Conservation (phyloP, 495 filamentous ascomycete genomes). For the Neurospora africana region DNA sequence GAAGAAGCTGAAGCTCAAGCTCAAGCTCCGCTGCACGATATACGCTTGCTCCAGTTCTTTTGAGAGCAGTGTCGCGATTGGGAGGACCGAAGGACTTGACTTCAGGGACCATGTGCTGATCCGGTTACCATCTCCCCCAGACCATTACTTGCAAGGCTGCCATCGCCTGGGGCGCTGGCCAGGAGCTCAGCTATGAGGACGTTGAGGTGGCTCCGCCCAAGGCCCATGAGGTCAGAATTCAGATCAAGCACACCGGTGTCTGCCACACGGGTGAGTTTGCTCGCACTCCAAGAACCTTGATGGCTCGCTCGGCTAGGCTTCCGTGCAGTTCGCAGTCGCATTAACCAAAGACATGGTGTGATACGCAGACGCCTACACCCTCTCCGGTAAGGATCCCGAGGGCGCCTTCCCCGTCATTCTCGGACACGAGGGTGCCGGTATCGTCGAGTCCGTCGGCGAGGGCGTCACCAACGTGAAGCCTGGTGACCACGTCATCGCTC, state of each 20-base stretch:
- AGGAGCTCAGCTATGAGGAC: conserved; percentile 79
- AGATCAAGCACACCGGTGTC: conserved; percentile 94
- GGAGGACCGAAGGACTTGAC: not conserved
- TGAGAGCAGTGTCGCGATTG: not conserved
- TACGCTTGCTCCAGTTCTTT: not conserved
- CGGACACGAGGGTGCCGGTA: conserved; percentile 92
- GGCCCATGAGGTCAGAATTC: conserved; percentile 90
- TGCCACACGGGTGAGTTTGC: conserved; percentile 77
- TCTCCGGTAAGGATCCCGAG: conserved; percentile 96
- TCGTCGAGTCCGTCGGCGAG: conserved; percentile 94
- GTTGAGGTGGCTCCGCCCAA: conserved; percentile 87
- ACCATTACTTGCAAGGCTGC: conserved; percentile 66
- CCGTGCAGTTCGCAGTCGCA: not conserved
- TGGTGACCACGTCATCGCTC: conserved; percentile 88
- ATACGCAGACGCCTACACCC: conserved; percentile 79
- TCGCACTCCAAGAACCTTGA: not conserved
- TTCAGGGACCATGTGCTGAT: not conserved
- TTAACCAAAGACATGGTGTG: not conserved
- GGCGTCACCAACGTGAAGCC: conserved; percentile 87
- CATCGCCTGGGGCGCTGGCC: conserved; percentile 89
- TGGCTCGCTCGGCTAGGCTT: not conserved
- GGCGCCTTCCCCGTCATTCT: conserved; percentile 95
- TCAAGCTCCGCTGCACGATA: not conserved
- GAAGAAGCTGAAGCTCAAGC: not conserved
- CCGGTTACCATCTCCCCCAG: conserved; percentile 14